Evolutionary conservation across 257 asterid species (phyloP).

Genomic region (Scutellaria barbata): DNA sequence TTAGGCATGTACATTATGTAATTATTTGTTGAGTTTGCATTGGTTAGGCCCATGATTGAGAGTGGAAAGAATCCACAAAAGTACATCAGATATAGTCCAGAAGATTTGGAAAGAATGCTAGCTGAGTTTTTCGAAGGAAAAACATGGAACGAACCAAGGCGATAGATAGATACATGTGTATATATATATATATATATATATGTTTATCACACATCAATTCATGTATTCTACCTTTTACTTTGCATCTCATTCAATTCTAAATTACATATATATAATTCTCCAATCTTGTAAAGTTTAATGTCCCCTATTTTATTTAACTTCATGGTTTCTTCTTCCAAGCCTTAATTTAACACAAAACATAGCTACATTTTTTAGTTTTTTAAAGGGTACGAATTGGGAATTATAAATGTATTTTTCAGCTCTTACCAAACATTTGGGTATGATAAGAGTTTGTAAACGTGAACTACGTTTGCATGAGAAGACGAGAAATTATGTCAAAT

Average conservation of each 20-base stretch:
- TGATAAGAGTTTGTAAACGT: no score
- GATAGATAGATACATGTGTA: no score
- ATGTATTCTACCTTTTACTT: conserved; percentile 14
- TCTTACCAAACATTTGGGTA: no score
- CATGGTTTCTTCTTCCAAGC: background rate
- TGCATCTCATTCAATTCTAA: background rate
- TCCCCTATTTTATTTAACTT: background rate
- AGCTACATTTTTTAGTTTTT: no score
- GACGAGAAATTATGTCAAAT: no score
- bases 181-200: no score
- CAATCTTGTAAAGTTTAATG: conserved; percentile 2
- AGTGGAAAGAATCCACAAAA: conserved; percentile 83
- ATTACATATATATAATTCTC: background rate
- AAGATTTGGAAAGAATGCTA: conserved; percentile 95
- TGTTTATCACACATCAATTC: background rate
- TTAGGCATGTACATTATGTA: no score
- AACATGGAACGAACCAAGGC: conserved; percentile 73
- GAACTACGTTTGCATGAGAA: no score
- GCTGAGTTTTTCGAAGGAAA: conserved; percentile 97
- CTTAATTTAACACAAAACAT: background rate
- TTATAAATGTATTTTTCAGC: background rate
- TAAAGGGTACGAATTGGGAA: no score
- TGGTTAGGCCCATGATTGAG: conserved; percentile 79
- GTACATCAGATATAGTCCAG: conserved; percentile 78
- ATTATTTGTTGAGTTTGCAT: background rate